Percentiles rank a stretch among this genome's conserved stretches.
phyloP scores from a whole-genome alignment of 2,329 filamentous ascomycete species.

The Alternaria longipes region DNA sequence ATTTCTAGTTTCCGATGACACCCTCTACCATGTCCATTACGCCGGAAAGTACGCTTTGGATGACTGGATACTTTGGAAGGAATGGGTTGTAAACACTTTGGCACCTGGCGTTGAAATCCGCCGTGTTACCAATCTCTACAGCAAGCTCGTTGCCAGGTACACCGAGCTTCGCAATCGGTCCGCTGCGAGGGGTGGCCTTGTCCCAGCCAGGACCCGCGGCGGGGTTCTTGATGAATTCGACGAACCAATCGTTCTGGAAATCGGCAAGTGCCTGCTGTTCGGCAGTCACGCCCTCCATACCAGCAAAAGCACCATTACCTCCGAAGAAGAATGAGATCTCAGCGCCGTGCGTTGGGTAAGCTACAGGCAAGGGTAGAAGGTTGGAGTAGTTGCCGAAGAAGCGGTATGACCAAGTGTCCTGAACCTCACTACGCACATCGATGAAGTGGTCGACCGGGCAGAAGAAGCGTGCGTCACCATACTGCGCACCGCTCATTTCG shows the following conservation, averaged over 20 bases:
- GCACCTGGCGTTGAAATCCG: conserved; percentile 48
- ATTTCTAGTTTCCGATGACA: conserved; percentile 7
- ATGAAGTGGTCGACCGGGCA: conserved; percentile 50
- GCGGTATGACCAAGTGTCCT: conserved; percentile 57
- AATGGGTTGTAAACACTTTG: conserved; percentile 40
- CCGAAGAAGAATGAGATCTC: conserved; percentile 60
- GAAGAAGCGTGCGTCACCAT: conserved; percentile 59
- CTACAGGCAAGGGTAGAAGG: conserved; percentile 33
- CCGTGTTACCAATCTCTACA: conserved; percentile 38
- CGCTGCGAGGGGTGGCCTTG: conserved; percentile 41
- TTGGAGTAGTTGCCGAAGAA: conserved; percentile 56
- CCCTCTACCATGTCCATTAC: conserved; percentile 3
- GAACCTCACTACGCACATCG: conserved; percentile 51
- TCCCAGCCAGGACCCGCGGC: conserved; percentile 55
- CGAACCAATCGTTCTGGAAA: conserved; percentile 55
- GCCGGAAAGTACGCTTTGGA: conserved; percentile 23
- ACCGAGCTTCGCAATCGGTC: conserved; percentile 46
- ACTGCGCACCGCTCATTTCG: conserved; percentile 55
- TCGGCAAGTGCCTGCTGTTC: conserved; percentile 55
- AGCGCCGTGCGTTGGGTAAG: conserved; percentile 52
- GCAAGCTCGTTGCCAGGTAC: conserved; percentile 49
- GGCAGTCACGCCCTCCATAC: conserved; percentile 46
- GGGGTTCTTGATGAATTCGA: conserved; percentile 58
- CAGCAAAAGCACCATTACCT: conserved; percentile 56
- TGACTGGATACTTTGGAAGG: conserved; percentile 32